These are phyloP conservation scores for Colletotrichum sidae DNA, from an alignment of 2,329 filamentous ascomycete genomes.

Conservation along the genomic window DNA sequence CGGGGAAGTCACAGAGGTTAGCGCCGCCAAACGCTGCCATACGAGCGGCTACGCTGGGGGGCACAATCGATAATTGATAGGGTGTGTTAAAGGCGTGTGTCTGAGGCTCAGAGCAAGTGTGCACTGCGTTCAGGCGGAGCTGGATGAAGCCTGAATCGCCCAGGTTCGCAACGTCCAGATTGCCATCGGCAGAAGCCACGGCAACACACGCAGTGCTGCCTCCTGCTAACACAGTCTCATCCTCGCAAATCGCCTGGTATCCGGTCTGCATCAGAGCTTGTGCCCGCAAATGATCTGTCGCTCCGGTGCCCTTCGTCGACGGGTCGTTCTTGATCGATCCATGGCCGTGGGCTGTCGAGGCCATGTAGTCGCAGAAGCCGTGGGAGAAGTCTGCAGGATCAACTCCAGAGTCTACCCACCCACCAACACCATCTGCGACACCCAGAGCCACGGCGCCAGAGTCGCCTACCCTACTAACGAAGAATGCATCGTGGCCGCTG, in stretches of 20 bases:
- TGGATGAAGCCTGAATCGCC: conserved; percentile 96
- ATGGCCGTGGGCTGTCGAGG: conserved; percentile 75
- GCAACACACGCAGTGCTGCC: conserved; percentile 95
- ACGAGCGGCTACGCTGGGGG: conserved; percentile 81
- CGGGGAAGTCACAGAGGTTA: conserved; percentile 84
- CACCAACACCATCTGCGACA: conserved; percentile 93
- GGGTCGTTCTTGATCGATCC: conserved; percentile 46
- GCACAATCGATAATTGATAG: conserved; percentile 91
- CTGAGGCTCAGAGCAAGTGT: conserved; percentile 85
- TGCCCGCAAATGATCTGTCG: conserved; percentile 37
- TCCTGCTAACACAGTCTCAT: conserved; percentile 80
- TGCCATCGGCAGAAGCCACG: conserved; percentile 78
- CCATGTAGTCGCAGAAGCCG: conserved; percentile 93
- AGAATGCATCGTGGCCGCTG: conserved; percentile 96
- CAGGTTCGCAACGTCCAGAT: conserved; percentile 89
- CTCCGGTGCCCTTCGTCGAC: conserved; percentile 22
- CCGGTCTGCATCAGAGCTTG: conserved; percentile 78
- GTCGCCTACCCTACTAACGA: conserved; percentile 83
- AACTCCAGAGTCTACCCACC: conserved; percentile 92
- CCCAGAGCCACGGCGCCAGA: conserved; percentile 82
- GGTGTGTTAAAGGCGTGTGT: conserved; percentile 98
- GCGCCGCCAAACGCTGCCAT: conserved; percentile 86
- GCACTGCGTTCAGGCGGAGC: conserved; percentile 85
- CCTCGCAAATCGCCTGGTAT: conserved; percentile 83
- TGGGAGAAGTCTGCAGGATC: conserved; percentile 97